A percentile compares a stretch with the other conserved stretches of the same genome.
Conservation (phyloP, 2,329 filamentous ascomycete species). For the Cladophialophora yegresii region DNA sequence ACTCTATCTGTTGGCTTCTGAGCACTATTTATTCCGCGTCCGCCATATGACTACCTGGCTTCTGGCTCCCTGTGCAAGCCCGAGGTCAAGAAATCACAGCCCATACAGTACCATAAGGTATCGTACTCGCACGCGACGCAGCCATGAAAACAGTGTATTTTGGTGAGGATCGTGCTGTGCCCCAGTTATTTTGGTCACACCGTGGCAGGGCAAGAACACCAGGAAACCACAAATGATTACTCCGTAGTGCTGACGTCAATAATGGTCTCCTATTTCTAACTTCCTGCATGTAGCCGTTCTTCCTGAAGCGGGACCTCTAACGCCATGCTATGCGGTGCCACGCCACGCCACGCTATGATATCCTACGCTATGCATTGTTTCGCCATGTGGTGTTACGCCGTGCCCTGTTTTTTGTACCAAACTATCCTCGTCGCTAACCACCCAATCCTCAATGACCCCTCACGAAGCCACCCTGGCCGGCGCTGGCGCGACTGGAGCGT, state of each 20-base stretch:
- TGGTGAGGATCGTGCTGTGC: too few species aligned
- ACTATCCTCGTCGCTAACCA: not conserved
- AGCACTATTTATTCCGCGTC: not conserved
- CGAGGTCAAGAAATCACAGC: too few species aligned
- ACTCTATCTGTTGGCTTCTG: not conserved
- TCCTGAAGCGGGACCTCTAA: not conserved
- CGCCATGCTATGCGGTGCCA: not conserved
- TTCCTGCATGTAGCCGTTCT: not conserved
- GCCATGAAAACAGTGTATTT: too few species aligned
- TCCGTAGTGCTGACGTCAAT: not conserved
- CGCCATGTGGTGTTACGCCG: not conserved
- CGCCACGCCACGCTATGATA: not conserved
- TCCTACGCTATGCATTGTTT: not conserved
- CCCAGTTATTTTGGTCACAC: too few species aligned
- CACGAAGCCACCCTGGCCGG: conserved; percentile 4
- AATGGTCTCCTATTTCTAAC: not conserved
- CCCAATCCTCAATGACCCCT: not conserved
- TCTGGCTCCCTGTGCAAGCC: too few species aligned
- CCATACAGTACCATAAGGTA: not conserved
- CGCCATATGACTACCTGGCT: not conserved
- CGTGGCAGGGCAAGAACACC: too few species aligned
- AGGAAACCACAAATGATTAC: too few species aligned
- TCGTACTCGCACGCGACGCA: too few species aligned
- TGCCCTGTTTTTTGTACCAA: not conserved
- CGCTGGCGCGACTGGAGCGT: conserved; percentile 3